These are phyloP conservation scores for Tetrapisispora taiwanensis DNA, from an alignment of 805 yeast species.

Conservation along the genomic window DNA sequence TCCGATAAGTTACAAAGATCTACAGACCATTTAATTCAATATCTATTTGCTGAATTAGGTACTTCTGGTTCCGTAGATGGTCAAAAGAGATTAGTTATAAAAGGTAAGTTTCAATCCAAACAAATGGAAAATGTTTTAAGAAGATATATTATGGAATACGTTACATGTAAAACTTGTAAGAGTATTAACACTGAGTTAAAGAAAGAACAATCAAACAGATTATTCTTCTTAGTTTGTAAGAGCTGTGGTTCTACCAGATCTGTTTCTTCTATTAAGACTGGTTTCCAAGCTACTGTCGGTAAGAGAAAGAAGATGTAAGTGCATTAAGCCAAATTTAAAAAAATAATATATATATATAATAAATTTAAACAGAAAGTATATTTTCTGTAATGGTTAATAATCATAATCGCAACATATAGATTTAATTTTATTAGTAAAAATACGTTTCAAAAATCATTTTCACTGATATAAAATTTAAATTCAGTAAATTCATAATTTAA, in stretches of 20 bases:
- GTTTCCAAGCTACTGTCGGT: conserved; percentile 98
- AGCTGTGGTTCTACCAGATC: conserved; percentile 97
- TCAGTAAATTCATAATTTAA: neutral
- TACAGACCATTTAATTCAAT: conserved; percentile 94
- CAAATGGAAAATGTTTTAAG: conserved; percentile 94
- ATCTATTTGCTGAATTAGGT: conserved; percentile 96
- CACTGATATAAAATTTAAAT: neutral
- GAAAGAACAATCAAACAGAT: conserved; percentile 92
- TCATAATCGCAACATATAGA: conserved; percentile 1
- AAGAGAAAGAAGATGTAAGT: conserved; percentile 59
- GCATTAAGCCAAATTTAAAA: neutral
- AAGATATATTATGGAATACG: conserved; percentile 93
- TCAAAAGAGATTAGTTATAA: conserved; percentile 89
- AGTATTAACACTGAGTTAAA: conserved; percentile 91
- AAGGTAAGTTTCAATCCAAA: conserved; percentile 97
- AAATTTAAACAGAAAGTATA: conserved; percentile 1
- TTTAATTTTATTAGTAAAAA: conserved; percentile 1
- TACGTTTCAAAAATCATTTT: neutral
- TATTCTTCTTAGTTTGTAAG: conserved; percentile 94
- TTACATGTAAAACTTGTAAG: conserved; percentile 97
- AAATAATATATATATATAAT: conserved; percentile 3
- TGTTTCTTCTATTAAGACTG: conserved; percentile 94
- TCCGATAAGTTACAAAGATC: conserved; percentile 90
- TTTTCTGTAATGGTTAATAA: conserved; percentile 3
- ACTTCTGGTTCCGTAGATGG: conserved; percentile 99